Evolutionary conservation across 1,284 basidiomycete genomes (phyloP).

Genomic region (Melampsora larici-populina): DNA sequence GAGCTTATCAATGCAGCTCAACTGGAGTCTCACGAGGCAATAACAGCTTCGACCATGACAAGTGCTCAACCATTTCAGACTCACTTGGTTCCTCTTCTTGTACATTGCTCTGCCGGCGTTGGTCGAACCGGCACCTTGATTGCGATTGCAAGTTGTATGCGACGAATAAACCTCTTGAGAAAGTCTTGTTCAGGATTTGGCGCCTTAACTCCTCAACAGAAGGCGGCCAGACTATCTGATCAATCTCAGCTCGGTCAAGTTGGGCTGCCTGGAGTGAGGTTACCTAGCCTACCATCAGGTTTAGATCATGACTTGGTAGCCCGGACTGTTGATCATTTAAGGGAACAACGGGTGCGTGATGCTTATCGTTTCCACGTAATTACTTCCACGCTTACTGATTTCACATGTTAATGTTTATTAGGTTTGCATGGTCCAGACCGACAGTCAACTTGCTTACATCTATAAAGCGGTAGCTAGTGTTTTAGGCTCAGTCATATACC

Average conservation of each 20-base stretch:
- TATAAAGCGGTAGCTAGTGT: constrained; percentile 61
- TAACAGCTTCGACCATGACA: constrained; percentile 50
- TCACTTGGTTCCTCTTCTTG: constrained; percentile 65
- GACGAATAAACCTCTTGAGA: constrained; percentile 60
- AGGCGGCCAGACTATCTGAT: neutral
- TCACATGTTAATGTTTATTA: constrained; percentile 50
- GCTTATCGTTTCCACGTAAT: neutral
- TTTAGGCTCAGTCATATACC: constrained; percentile 1
- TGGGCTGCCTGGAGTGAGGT: neutral
- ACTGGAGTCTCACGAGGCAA: constrained; percentile 47
- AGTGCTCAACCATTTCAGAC: constrained; percentile 54
- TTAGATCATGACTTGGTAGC: constrained; percentile 61
- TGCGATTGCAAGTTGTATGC: constrained; percentile 69
- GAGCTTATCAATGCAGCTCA: constrained; percentile 45
- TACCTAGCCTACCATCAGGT: neutral
- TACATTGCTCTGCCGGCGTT: constrained; percentile 65
- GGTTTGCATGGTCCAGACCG: constrained; percentile 72
- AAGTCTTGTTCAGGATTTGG: neutral
- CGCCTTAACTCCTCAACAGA: neutral
- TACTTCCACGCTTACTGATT: neutral
- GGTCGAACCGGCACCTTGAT: constrained; percentile 57
- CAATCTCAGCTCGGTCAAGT: constrained; percentile 1
- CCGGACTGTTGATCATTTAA: constrained; percentile 68
- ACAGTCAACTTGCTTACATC: constrained; percentile 65
- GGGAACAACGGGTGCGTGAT: constrained; percentile 62